Percentiles rank a stretch among this genome's conserved stretches.
Evolutionary conservation across 257 asterid genomes (phyloP).

Genomic region (Haberlea rhodopensis): DNA sequence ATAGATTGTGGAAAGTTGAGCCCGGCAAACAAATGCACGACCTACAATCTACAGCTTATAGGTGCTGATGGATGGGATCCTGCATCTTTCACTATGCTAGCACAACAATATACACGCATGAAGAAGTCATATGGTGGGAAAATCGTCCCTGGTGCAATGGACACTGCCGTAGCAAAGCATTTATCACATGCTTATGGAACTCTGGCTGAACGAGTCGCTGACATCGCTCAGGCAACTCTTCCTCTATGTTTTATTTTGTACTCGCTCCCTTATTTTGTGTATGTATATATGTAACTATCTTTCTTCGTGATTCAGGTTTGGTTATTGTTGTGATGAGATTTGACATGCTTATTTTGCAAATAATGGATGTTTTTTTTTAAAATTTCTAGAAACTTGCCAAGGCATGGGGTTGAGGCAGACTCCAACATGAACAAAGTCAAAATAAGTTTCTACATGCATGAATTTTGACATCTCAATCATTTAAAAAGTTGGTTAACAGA

Average conservation of each 20-base stretch:
- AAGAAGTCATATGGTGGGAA: constrained; percentile 70
- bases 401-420: too few relatives aligned
- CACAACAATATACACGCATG: constrained; percentile 89
- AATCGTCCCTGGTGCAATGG: constrained; percentile 95
- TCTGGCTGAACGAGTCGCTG: constrained; percentile 82
- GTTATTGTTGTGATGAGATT: constrained; percentile 13
- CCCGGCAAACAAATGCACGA: constrained; percentile 63
- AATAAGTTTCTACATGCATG: too few relatives aligned
- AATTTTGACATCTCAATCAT: too few relatives aligned
- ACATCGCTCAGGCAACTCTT: constrained; percentile 80
- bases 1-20: constrained; percentile 78
- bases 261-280: too few relatives aligned
- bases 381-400: too few relatives aligned
- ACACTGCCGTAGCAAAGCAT: constrained; percentile 90
- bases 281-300: too few relatives aligned
- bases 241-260: constrained; percentile 17
- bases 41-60: constrained; percentile 63
- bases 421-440: too few relatives aligned
- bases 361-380: too few relatives aligned
- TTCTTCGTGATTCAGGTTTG: constrained; percentile 12
- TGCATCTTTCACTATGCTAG: constrained; percentile 80
- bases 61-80: constrained; percentile 99
- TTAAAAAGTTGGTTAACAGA: too few relatives aligned
- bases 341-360: neutral
- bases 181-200: constrained; percentile 91